Conservation (phyloP, 148 eudicot species). For the Dianthus caryophyllus region DNA sequence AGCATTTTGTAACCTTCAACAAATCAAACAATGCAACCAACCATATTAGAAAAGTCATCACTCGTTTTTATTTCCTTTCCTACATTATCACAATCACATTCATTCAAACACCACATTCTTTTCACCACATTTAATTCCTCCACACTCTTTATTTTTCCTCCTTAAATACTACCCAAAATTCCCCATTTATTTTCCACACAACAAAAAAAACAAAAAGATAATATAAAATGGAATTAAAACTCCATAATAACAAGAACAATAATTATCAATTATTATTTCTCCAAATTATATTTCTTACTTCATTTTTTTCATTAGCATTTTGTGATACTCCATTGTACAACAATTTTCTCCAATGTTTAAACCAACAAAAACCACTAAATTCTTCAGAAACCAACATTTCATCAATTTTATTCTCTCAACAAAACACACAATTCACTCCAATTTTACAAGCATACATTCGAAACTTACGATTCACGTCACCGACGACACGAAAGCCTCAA, state of each 20-base stretch:
- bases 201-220: not conserved
- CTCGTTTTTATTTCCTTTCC: slow-evolving; percentile 2
- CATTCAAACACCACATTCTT: not conserved
- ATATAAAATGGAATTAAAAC: not conserved
- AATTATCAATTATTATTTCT: not conserved
- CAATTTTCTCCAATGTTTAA: slow-evolving; percentile 18
- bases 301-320: not conserved
- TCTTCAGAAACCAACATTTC: not conserved
- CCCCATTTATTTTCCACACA: not conserved
- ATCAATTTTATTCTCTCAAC: slow-evolving; percentile 16
- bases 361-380: slow-evolving; percentile 4
- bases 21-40: not conserved
- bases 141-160: not conserved
- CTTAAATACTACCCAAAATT: slow-evolving; percentile 6
- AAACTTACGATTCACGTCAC: slow-evolving; percentile 15
- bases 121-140: not conserved
- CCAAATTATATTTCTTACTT: not conserved
- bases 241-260: too few relatives aligned
- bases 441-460: slow-evolving; percentile 10
- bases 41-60: slow-evolving; percentile 5
- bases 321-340: slow-evolving; percentile 1
- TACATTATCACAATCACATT: not conserved
- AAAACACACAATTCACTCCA: slow-evolving; percentile 9
- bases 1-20: not conserved
- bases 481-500: slow-evolving; percentile 8